Evolutionary conservation across 345 rosid species (phyloP), one percentile per base, ranked within the genome.

Genomic region (Chamaenerion angustifolium): DNA sequence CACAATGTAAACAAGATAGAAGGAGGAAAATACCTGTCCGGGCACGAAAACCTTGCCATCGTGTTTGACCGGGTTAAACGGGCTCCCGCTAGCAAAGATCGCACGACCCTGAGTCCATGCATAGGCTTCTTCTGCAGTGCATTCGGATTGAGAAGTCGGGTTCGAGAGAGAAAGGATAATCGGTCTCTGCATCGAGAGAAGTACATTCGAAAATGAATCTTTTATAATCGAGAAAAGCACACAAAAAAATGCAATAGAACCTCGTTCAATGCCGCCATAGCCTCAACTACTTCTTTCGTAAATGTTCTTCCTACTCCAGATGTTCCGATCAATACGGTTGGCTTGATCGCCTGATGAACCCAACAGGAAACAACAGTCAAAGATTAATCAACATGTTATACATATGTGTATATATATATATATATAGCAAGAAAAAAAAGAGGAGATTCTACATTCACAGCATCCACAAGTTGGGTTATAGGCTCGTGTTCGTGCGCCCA

Each of bases 141-240:
- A 86, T 72, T 90, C 95, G 41, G 98, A 86, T 55, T 90, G 98
- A 23, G 98, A 90, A 57, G 98, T 89, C 23, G 95, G 98, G 69
- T 90, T 86, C 45, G 98, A 90, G 47, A 90, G 98, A 63, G 98
- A 41, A 43, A 90, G 80, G 66, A 90, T 81, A 49, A 90, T 68
- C 12, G 98, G 98, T 71, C 69, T 81, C 98, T 83, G 84, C 75
- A 76, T 31, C 37, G 37, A n/a, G n/a, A n/a, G n/a, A n/a, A n/a
- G n/a, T n/a, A n/a, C n/a, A 1, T 46, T 52, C 10, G 1, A 56
- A 16, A 47, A 58, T 51, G 8, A 42, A 18, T 35, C 43, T 16
- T 12, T n/a, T 35, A 41, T 31, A 7, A 23, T 0, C 11, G 12
- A 43, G 49, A 41, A 13, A 11, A 42, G 16, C n/a, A n/a, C 4